Percentiles rank a stretch among this genome's conserved stretches.
Conservation (phyloP, 768 basidiomycete species). For the Leucogyrophana mollusca region DNA sequence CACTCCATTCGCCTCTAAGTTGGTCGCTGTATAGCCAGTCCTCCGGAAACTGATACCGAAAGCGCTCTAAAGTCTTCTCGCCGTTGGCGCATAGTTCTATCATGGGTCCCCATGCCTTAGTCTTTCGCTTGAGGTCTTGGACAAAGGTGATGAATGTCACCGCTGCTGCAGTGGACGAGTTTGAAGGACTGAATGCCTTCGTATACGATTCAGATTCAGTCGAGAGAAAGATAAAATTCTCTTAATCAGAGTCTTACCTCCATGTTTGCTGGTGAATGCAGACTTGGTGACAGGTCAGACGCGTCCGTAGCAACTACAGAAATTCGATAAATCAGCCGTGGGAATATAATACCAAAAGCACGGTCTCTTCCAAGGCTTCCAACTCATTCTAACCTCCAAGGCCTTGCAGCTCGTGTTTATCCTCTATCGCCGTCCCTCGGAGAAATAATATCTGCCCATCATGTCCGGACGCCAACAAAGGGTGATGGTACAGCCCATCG, state of each 20-base stretch:
- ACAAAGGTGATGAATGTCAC: conserved; percentile 99
- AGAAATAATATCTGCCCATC: conserved; percentile 27
- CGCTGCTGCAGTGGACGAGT: conserved; percentile 95
- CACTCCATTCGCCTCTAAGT: conserved; percentile 96
- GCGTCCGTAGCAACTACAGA: conserved; percentile 13
- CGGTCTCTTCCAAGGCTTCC: neutral
- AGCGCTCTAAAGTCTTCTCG: conserved; percentile 96
- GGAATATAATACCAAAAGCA: conserved; percentile 20
- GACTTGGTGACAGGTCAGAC: conserved; percentile 6
- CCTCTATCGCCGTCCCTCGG: conserved; percentile 2
- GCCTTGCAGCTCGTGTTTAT: conserved; percentile 10
- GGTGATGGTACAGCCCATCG: conserved; percentile 99
- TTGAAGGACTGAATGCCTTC: conserved; percentile 70
- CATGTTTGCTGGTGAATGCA: conserved; percentile 23
- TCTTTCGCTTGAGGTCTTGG: conserved; percentile 97
- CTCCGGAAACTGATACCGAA: conserved; percentile 93
- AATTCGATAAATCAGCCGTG: conserved; percentile 11
- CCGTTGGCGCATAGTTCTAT: conserved; percentile 93
- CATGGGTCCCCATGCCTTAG: conserved; percentile 94
- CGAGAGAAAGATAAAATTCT: no score
- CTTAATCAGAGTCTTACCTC: conserved; percentile 18
- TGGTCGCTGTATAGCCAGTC: conserved; percentile 99
- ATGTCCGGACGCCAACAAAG: conserved; percentile 95
- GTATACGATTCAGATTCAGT: neutral
- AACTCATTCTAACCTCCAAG: conserved; percentile 5